Base-by-base conservation (phyloP, 2,329 filamentous ascomycete genomes). In the Microsporum ferrugineum region DNA sequence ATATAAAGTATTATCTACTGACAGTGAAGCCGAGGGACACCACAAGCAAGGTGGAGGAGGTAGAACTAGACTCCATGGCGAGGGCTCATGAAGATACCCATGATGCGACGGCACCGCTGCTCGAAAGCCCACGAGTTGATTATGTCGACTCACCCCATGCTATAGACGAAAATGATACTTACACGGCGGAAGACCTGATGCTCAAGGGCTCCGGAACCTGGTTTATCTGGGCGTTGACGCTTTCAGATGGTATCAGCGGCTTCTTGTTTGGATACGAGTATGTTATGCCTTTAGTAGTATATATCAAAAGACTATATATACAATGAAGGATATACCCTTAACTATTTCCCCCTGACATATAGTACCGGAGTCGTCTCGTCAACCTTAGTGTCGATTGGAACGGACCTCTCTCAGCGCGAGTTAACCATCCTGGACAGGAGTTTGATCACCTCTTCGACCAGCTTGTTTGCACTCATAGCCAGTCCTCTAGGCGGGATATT, bases 191-290 rank as follows among this genome's bases (percentile, higher is more conserved):
- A 10, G 27, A 17, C 29, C 1, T n/a, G 14, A 27, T 33, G 39
- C 7, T 17, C 10, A 55, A 5, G 33, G 57, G 31, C 10, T 61
- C 63, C 14, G 64, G 60, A 31, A 63, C 61, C 2, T 64, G 63
- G 63, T 83, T 84, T 61, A 78, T 84, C 43, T 84, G 80, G 78
- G 72, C 74, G 2, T 71, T 85, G 58, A 84, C 82, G 0, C 73
- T 83, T 51, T 80, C 81, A 27, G 82, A 82, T 5, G 81, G 81
- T 2, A 76, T 85, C 12, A 81, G 78, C 58, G 82, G 82, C 2
- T 71, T 85, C 12, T 70, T 85, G 14, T 85, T 85, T 71, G 83
- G 83, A 61, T 85, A 84, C 68, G 83, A 85, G 80, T 82, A 73
- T 61, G 72, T 63, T 38, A 34, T 27, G 3, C 41, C 6, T n/a